A percentile compares a stretch with the other conserved stretches of the same genome.
These are phyloP conservation scores for Lagenaria siceraria DNA, from an alignment of 306 rosid genomes.

Conservation along the genomic window DNA sequence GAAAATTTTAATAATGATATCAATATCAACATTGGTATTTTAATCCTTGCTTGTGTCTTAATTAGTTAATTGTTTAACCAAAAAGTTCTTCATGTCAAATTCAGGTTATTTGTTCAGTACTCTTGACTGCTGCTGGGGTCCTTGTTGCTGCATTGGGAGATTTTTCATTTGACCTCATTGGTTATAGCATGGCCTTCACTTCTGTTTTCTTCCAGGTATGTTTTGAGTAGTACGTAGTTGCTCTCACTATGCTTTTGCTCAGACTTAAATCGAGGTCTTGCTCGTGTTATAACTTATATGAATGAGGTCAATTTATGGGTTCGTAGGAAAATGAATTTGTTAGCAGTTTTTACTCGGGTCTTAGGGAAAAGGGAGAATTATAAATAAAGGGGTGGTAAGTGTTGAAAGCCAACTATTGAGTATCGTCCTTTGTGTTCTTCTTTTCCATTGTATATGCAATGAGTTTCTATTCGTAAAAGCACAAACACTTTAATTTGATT, in stretches of 20 bases:
- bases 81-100: not conserved
- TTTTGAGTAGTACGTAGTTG: not conserved
- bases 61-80: not conserved
- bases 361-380: not conserved
- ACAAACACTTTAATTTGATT: too few relatives aligned
- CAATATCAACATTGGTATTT: too few relatives aligned
- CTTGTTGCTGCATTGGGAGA: slow-evolving; percentile 85
- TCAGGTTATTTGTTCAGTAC: slow-evolving; percentile 76
- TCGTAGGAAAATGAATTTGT: not conserved
- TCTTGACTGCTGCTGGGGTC: slow-evolving; percentile 76
- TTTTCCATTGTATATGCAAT: not conserved
- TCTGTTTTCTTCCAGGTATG: slow-evolving; percentile 88
- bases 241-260: not conserved
- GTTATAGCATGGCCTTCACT: slow-evolving; percentile 84
- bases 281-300: not conserved
- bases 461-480: not conserved
- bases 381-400: not conserved
- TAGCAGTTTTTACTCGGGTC: not conserved
- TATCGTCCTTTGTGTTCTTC: not conserved
- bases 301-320: not conserved
- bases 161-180: slow-evolving; percentile 82
- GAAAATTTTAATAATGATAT: too few relatives aligned
- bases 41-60: too few relatives aligned
- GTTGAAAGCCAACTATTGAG: not conserved
- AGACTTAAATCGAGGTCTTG: not conserved